A percentile compares a stretch with the other conserved stretches of the same genome.
phyloP scores from a whole-genome alignment of 1,139 yeast genomes.

The Blastobotrys aristatus region DNA sequence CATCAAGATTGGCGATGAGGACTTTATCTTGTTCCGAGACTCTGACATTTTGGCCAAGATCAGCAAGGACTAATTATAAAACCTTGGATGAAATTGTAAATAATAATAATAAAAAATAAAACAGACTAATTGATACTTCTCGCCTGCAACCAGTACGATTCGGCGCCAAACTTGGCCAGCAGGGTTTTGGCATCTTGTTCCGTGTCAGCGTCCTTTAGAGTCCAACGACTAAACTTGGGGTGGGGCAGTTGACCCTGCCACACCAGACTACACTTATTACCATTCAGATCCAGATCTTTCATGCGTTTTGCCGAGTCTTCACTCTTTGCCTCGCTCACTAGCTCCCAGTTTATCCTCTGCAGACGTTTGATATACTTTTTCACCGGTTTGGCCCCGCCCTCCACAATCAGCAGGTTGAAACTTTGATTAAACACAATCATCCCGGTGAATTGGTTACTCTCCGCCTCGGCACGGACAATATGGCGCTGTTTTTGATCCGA shows the following conservation, averaged over 20 bases:
- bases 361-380: constrained; percentile 60
- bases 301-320: constrained; percentile 24
- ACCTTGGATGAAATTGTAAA: background rate
- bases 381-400: constrained; percentile 63
- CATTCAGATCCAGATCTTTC: constrained; percentile 36
- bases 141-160: constrained; percentile 51
- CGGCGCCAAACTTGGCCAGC: constrained; percentile 47
- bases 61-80: constrained; percentile 33
- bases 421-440: constrained; percentile 43
- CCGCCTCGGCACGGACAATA: constrained; percentile 76
- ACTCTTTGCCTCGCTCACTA: constrained; percentile 31
- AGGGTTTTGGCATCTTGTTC: constrained; percentile 54
- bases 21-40: constrained; percentile 57
- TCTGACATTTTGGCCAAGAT: constrained; percentile 92
- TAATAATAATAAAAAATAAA: too few species aligned
- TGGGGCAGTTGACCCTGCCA: constrained; percentile 75
- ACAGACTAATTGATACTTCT: background rate
- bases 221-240: constrained; percentile 58
- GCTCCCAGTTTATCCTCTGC: constrained; percentile 68
- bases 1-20: constrained; percentile 74
- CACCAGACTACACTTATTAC: constrained; percentile 49
- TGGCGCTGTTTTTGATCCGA: constrained; percentile 62
- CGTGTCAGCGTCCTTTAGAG: constrained; percentile 44
- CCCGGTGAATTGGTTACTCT: constrained; percentile 64
- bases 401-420: constrained; percentile 60